phyloP scores from a whole-genome alignment of 768 basidiomycete genomes.

The Psilocybe subaeruginosa region DNA sequence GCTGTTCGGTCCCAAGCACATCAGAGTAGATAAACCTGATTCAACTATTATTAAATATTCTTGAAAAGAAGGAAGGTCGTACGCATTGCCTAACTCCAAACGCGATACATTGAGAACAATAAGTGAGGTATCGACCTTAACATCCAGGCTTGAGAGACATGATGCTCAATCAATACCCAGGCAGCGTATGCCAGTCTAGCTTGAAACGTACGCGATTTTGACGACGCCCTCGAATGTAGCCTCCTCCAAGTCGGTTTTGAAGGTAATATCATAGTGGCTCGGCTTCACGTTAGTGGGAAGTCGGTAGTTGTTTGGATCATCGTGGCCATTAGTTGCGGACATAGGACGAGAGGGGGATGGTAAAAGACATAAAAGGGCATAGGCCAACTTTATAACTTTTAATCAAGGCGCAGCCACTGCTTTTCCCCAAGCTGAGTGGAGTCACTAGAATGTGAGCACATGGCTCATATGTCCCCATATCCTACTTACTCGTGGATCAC shows the following conservation, averaged over 20 bases:
- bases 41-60: neutral
- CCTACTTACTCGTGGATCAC: too few species aligned
- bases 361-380: too few species aligned
- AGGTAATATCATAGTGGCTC: conserved; percentile 75
- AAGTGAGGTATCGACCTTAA: conserved; percentile 60
- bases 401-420: too few species aligned
- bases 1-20: conserved; percentile 50
- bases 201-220: conserved; percentile 58
- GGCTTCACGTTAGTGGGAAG: conserved; percentile 71
- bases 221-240: conserved; percentile 78
- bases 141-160: conserved; percentile 51
- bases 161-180: neutral
- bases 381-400: too few species aligned
- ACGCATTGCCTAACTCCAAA: conserved; percentile 59
- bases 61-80: conserved; percentile 20
- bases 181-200: neutral
- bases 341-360: conserved; percentile 17
- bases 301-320: conserved; percentile 47
- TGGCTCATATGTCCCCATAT: too few species aligned
- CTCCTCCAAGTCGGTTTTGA: conserved; percentile 83
- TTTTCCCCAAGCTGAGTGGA: too few species aligned
- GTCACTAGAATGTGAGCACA: too few species aligned
- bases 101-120: conserved; percentile 69
- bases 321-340: conserved; percentile 24
- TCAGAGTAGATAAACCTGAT: conserved; percentile 55